Evolutionary conservation across 495 filamentous ascomycete species (phyloP), one percentile per base, ranked within the genome.

Genomic region (Trichoderma erinaceum): DNA sequence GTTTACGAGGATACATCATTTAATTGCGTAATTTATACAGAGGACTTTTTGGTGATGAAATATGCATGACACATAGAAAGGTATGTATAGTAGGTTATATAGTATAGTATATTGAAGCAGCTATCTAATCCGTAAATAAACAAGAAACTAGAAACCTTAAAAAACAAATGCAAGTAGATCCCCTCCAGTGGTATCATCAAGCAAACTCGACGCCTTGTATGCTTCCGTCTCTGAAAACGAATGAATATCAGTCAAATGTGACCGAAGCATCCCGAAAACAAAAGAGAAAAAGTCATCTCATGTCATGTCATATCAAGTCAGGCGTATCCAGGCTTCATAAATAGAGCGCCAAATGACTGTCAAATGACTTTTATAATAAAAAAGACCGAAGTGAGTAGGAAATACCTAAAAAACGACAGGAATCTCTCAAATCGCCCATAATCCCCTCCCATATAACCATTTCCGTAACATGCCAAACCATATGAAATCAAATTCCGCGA

Each of bases 391-490:
- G n/a, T 21, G 18, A 52, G n/a, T 25, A 8, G 35, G 35, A 21
- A 52, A n/a, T 3, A 25, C 48, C 56, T 61, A 32, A 61, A 32
- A 61, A 61, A 15, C 56, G 56, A 61, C 56, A 29, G 56, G 27
- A 16, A 61, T 61, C 7, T 15, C 8, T 11, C 21, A 61, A 27
- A 27, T 8, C 56, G 13, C 56, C 56, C 11, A 27, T 27, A 27
- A 23, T 27, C 32, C 27, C 56, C 56, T 61, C 15, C 12, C 11
- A 21, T 13, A 61, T 61, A 13, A 10, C 23, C 27, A 23, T 7
- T 61, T 61, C 56, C 56, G 25, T 61, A 3, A 61, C 32, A 61
- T 61, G 56, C 56, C 56, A 61, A 61, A 61, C 56, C 23, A 4
- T 32, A 38, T 38, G 35, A 38, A 38, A 38, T 38, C 4, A 38